Percentiles rank a stretch among this genome's conserved stretches.
Evolutionary conservation across 2,329 filamentous ascomycete species (phyloP).

Genomic region (Fusarium coffeatum): DNA sequence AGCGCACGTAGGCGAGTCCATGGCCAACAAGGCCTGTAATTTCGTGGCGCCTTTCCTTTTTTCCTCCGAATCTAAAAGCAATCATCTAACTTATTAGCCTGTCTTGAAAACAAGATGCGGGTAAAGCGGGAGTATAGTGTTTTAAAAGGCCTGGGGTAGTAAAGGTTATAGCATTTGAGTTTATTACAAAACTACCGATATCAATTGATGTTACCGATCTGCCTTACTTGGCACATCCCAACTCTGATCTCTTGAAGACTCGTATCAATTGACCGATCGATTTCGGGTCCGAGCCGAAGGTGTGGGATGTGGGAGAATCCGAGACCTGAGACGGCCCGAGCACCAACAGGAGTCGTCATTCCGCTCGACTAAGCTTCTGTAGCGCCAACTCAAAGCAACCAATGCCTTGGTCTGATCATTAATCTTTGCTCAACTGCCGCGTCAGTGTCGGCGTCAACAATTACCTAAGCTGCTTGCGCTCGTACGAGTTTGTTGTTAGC

Average conservation of each 20-base stretch:
- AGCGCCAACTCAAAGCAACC: conserved; percentile 3
- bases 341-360: conserved; percentile 16
- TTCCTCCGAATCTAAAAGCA: not conserved
- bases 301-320: conserved; percentile 6
- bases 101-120: not conserved
- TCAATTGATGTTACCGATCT: not conserved
- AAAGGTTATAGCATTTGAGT: not conserved
- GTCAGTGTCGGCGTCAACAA: conserved; percentile 9
- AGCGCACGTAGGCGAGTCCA: conserved; percentile 4
- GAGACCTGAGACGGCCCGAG: conserved; percentile 3
- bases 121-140: not conserved
- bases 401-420: conserved; percentile 10
- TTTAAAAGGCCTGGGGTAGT: not conserved
- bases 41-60: not conserved
- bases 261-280: conserved; percentile 8
- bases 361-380: not conserved
- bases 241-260: not conserved
- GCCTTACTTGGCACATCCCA: not conserved
- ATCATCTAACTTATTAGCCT: not conserved
- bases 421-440: conserved; percentile 2
- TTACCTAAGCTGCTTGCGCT: not conserved
- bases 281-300: conserved; percentile 8
- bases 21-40: not conserved
- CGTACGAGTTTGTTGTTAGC: not conserved
- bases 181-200: not conserved